These are phyloP conservation scores for Trifolium fragiferum DNA, from an alignment of 306 rosid species.

Conservation along the genomic window DNA sequence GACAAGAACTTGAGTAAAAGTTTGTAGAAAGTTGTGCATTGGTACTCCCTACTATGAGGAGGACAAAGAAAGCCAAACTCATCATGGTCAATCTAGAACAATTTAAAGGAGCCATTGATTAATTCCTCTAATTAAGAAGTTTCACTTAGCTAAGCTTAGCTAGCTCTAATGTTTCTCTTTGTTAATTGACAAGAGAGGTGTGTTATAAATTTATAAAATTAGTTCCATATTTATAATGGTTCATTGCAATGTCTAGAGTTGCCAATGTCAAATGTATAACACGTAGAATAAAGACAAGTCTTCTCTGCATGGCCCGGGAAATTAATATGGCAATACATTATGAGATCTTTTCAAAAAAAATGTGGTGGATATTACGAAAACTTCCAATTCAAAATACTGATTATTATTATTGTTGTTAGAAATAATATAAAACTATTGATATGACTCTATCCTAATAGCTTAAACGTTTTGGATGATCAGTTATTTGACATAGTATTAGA, in stretches of 20 bases:
- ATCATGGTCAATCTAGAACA: constrained; percentile 29
- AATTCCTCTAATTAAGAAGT: background rate
- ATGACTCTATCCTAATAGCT: too few relatives aligned
- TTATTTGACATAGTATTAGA: too few relatives aligned
- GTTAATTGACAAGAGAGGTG: background rate
- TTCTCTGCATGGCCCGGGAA: constrained; percentile 24
- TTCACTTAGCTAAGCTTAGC: background rate
- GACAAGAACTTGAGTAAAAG: constrained; percentile 71
- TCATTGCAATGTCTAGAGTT: background rate
- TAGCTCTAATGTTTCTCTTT: background rate
- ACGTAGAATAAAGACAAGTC: constrained; percentile 44
- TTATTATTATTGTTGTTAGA: too few relatives aligned
- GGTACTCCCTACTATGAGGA: constrained; percentile 48
- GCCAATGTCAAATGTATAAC: constrained; percentile 43
- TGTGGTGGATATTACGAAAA: background rate
- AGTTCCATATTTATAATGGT: constrained; percentile 46
- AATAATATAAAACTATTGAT: too few relatives aligned
- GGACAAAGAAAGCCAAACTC: constrained; percentile 42
- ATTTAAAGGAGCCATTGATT: constrained; percentile 41
- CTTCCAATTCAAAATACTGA: background rate
- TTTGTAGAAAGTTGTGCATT: constrained; percentile 73
- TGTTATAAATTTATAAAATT: constrained; percentile 23
- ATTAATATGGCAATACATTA: background rate
- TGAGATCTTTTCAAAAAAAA: constrained; percentile 17
- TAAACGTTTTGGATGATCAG: too few relatives aligned